Base-by-base conservation (phyloP, 495 filamentous ascomycete genomes). In the Podospora pseudoanserina region DNA sequence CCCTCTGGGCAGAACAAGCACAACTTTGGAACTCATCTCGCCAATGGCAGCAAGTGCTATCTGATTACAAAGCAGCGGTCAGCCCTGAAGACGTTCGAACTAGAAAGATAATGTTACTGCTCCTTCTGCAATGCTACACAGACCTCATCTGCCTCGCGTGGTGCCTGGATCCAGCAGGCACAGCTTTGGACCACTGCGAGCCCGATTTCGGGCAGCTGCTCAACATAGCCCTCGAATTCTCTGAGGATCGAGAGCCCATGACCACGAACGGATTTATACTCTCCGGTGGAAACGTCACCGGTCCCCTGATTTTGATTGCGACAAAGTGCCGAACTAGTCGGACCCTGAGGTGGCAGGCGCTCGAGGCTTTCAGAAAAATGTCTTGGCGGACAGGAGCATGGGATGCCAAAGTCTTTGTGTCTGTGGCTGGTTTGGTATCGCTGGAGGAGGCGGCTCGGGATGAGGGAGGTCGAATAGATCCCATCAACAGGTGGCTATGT, bases 321-420 rank as follows among this genome's bases (percentile, higher is more conserved):
- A 63, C 61, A 13, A 63, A 63, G 16, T 63, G 61, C 30, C 61
- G 61, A 44, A 16, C 39, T 11, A 63, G 49, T 32, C 18, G 61
- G 19, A 27, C 20, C 11, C 32, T 63, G 2, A 30, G 64, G 16
- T 27, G 57, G 16, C 15, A 39, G 15, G 64, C 64, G 20, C 53
- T 65, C 6, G 16, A 18, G 16, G 53, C 23, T 6, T 58, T 65
- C 4, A 57, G 54, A 28, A 57, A 59, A 6, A 20, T 65, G 64
- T 34, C 64, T 5, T 65, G 64, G 64, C 26, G 53, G 26, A 54
- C n/a, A 19, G 64, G 64, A n/a, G 13, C 53, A 18, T 65, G 64
- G 64, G 64, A 65, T 59, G 54, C 53, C 9, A 65, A 65, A 39
- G 27, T 65, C 0, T 23, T 65, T 30, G 53, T 59, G 9, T 59